phyloP scores from a whole-genome alignment of 495 filamentous ascomycete species.

The Neurospora terricola region DNA sequence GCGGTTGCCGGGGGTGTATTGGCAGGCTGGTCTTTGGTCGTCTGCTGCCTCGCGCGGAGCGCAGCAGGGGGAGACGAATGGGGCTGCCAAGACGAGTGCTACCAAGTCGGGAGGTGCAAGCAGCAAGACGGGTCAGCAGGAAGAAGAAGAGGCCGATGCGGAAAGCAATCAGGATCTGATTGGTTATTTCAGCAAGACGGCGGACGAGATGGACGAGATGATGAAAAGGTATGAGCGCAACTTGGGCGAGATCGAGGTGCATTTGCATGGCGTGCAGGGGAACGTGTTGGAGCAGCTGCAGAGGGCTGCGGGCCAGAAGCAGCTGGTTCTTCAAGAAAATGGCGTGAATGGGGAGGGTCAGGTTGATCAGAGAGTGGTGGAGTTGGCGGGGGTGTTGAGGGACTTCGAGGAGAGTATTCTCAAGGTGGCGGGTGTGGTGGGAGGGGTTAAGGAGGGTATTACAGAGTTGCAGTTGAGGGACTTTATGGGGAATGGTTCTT shows the following conservation, averaged over 20 bases:
- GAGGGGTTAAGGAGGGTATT: slow-evolving; percentile 56
- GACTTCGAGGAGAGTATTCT: slow-evolving; percentile 74
- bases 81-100: too few relatives aligned
- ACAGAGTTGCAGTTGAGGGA: slow-evolving; percentile 56
- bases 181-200: slow-evolving; percentile 62
- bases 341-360: neutral
- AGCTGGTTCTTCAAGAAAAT: slow-evolving; percentile 33
- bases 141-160: slow-evolving; percentile 40
- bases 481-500: slow-evolving; percentile 26
- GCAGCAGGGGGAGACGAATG: too few relatives aligned
- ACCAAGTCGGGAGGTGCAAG: too few relatives aligned
- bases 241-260: slow-evolving; percentile 72
- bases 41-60: too few relatives aligned
- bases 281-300: slow-evolving; percentile 60
- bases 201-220: slow-evolving; percentile 59
- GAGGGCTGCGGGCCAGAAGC: slow-evolving; percentile 42
- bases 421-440: slow-evolving; percentile 62
- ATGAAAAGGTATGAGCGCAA: slow-evolving; percentile 57
- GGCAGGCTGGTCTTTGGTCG: slow-evolving; percentile 49
- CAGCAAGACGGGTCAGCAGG: neutral
- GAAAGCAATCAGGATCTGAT: slow-evolving; percentile 56
- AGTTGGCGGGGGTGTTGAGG: slow-evolving; percentile 56
- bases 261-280: slow-evolving; percentile 65
- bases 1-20: slow-evolving; percentile 65
- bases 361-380: slow-evolving; percentile 32